A percentile compares a stretch with the other conserved stretches of the same genome.
Evolutionary conservation across 2,329 filamentous ascomycete genomes (phyloP).

Genomic region (Monilinia laxa): DNA sequence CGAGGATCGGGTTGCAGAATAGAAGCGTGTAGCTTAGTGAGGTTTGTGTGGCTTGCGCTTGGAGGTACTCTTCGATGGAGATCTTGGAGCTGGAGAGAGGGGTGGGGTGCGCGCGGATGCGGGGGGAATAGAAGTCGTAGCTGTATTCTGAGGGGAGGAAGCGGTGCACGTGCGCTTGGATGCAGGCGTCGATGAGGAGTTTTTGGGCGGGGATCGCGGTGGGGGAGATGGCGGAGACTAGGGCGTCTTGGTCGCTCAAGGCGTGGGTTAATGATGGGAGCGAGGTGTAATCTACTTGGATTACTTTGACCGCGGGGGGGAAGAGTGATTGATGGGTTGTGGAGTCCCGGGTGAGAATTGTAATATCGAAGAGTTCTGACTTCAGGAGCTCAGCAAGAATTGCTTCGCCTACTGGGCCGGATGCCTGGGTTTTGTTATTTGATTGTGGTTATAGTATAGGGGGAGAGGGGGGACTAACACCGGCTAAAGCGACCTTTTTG

Average conservation of each 20-base stretch:
- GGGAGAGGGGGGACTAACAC: constrained; percentile 25
- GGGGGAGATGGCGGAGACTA: constrained; percentile 28
- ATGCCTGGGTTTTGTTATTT: constrained; percentile 29
- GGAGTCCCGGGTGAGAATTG: constrained; percentile 39
- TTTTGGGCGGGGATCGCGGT: constrained; percentile 21
- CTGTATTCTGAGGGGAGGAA: constrained; percentile 59
- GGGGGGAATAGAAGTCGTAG: constrained; percentile 35
- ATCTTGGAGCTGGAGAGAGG: neutral
- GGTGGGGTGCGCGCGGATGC: neutral
- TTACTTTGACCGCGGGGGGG: constrained; percentile 30
- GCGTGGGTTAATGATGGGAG: constrained; percentile 34
- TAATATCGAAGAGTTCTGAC: constrained; percentile 37
- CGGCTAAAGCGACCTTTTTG: constrained; percentile 32
- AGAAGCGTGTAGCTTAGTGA: constrained; percentile 39
- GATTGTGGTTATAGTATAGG: neutral
- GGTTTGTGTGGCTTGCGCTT: constrained; percentile 31
- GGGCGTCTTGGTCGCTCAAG: constrained; percentile 32
- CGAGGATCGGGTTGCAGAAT: constrained; percentile 13
- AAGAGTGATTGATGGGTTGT: constrained; percentile 32
- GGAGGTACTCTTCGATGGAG: constrained; percentile 24
- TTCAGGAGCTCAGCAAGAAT: constrained; percentile 39
- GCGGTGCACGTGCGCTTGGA: constrained; percentile 56
- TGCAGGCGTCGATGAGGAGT: constrained; percentile 53
- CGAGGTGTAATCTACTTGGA: constrained; percentile 28
- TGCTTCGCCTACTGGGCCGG: constrained; percentile 38